These are phyloP conservation scores for Clitocybe nebularis DNA, from an alignment of 1,284 basidiomycete genomes.

Conservation along the genomic window DNA sequence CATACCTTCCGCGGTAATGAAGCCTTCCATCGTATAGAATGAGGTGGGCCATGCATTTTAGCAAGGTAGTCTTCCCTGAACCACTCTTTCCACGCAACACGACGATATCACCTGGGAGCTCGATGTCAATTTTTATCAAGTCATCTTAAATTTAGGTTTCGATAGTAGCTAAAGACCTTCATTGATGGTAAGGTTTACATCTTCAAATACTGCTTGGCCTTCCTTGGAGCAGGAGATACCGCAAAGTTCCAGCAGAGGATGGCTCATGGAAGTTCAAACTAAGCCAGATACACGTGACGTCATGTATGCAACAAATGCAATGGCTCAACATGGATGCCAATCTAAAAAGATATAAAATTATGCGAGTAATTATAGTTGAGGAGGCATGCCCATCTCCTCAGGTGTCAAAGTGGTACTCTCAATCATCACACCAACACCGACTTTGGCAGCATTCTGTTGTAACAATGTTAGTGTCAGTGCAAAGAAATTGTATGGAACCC, in stretches of 20 bases:
- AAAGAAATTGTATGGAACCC: neutral
- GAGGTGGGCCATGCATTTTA: conserved; percentile 82
- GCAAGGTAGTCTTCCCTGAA: conserved; percentile 67
- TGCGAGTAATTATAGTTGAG: conserved; percentile 36
- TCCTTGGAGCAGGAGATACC: conserved; percentile 40
- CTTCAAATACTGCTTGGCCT: conserved; percentile 47
- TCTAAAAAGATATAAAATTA: conserved; percentile 14
- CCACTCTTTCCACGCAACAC: conserved; percentile 76
- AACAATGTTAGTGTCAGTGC: conserved; percentile 4
- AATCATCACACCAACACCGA: conserved; percentile 96
- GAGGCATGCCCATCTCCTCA: conserved; percentile 73
- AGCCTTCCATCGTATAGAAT: conserved; percentile 69
- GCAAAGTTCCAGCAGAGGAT: conserved; percentile 39
- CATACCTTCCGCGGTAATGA: conserved; percentile 60
- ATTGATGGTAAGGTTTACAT: conserved; percentile 57
- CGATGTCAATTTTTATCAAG: neutral
- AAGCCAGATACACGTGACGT: neutral
- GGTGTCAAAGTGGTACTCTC: conserved; percentile 77
- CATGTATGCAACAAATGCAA: neutral
- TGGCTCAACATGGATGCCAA: neutral
- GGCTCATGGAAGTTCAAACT: neutral
- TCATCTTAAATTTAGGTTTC: neutral
- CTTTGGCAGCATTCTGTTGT: conserved; percentile 81
- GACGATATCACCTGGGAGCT: conserved; percentile 52
- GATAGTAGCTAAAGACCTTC: conserved; percentile 39